phyloP scores from a whole-genome alignment of 1,284 basidiomycete species.

The Ustilago shanxiensis region DNA sequence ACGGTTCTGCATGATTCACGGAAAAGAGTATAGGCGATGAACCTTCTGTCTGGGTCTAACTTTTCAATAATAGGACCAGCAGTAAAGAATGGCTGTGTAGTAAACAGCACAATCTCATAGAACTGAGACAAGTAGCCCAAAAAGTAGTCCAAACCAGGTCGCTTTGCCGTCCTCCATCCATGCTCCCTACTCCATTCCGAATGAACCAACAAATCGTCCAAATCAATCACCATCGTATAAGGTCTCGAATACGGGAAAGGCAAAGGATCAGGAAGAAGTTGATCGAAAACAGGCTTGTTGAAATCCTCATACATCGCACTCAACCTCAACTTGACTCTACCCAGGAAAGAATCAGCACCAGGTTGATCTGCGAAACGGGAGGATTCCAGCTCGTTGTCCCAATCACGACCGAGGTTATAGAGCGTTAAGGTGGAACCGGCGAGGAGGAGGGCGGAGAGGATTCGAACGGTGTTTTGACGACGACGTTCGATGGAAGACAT shows the following conservation, averaged over 20 bases:
- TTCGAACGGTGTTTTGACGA: constrained; percentile 57
- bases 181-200: constrained; percentile 79
- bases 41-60: constrained; percentile 92
- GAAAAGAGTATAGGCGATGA: constrained; percentile 89
- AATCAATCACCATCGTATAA: constrained; percentile 89
- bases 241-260: constrained; percentile 88
- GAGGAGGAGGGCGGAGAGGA: constrained; percentile 48
- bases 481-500: constrained; percentile 70
- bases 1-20: constrained; percentile 75
- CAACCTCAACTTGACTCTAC: constrained; percentile 59
- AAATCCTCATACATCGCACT: constrained; percentile 58
- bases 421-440: constrained; percentile 51
- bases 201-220: constrained; percentile 91
- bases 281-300: constrained; percentile 81
- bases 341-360: constrained; percentile 52
- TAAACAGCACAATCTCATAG: constrained; percentile 97
- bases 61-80: constrained; percentile 91
- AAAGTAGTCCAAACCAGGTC: constrained; percentile 98
- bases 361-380: constrained; percentile 41
- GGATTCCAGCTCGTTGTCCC: constrained; percentile 68
- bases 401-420: constrained; percentile 67
- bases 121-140: constrained; percentile 95
- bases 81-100: constrained; percentile 88
- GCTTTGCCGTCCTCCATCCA: constrained; percentile 73
- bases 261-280: constrained; percentile 88